Conservation (phyloP, 306 rosid species). For the Castanea sativa region DNA sequence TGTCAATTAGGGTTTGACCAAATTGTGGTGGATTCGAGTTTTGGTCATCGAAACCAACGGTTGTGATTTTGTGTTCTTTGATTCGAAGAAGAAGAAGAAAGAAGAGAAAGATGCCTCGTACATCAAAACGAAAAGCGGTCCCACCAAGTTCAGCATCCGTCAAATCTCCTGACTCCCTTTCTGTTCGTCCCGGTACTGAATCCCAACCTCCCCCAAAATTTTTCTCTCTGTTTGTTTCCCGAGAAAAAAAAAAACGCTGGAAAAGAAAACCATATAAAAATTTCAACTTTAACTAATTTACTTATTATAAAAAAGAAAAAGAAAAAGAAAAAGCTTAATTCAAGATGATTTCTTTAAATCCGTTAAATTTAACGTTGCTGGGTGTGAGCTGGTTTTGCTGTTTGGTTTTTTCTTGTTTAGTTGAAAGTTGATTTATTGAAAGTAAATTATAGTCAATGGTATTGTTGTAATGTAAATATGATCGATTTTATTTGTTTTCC, state of each 20-base stretch:
- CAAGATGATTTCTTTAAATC: too few species aligned
- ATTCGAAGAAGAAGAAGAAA: too few species aligned
- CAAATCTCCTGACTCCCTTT: constrained; percentile 43
- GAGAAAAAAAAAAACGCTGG: not conserved
- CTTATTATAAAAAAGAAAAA: too few species aligned
- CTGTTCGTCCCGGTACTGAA: constrained; percentile 47
- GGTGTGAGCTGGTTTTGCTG: too few species aligned
- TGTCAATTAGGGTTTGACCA: not conserved
- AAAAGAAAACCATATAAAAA: not conserved
- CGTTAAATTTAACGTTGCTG: too few species aligned
- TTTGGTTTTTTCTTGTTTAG: too few species aligned
- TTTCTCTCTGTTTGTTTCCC: constrained; percentile 26
- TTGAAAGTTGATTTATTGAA: too few species aligned
- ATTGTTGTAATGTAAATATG: too few species aligned
- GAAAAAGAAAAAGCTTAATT: too few species aligned
- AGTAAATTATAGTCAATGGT: too few species aligned
- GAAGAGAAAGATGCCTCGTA: constrained; percentile 50
- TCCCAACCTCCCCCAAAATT: constrained; percentile 3
- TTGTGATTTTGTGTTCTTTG: not conserved
- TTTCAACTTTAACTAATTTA: too few species aligned
- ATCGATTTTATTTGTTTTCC: too few species aligned
- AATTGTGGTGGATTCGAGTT: not conserved
- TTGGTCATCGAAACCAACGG: not conserved
- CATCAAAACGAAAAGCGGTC: constrained; percentile 54
- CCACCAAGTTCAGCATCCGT: constrained; percentile 22